Conservation (phyloP, 2,329 filamentous ascomycete genomes). For the Amauroascus verrucosus region DNA sequence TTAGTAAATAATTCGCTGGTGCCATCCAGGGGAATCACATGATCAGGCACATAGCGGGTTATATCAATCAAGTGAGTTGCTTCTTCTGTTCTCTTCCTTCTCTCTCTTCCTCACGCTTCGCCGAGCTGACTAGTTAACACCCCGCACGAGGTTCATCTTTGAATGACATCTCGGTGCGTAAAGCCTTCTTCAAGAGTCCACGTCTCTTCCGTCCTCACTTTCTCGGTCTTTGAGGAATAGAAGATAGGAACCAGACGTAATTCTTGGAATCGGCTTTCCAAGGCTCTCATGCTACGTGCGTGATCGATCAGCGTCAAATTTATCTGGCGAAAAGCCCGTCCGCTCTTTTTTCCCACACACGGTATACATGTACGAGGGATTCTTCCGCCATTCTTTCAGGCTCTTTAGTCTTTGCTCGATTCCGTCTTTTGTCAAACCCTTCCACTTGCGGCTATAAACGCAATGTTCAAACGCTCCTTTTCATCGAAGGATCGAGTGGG, state of each 20-base stretch:
- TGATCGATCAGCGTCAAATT: constrained; percentile 39
- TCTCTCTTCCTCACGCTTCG: constrained; percentile 37
- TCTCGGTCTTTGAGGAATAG: constrained; percentile 24
- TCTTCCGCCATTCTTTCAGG: constrained; percentile 31
- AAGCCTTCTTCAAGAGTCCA: constrained; percentile 22
- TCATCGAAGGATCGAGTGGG: constrained; percentile 73
- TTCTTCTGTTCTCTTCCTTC: constrained; percentile 25
- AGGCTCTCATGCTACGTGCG: constrained; percentile 47
- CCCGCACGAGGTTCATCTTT: constrained; percentile 21
- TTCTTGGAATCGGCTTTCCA: constrained; percentile 41
- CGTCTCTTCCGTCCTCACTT: constrained; percentile 23
- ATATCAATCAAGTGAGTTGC: constrained; percentile 34
- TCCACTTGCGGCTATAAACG: constrained; percentile 11
- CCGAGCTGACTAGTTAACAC: constrained; percentile 32
- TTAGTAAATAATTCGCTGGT: too few relatives aligned
- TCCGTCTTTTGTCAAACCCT: constrained; percentile 24
- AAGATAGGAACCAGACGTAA: constrained; percentile 23
- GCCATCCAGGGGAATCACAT: constrained; percentile 19
- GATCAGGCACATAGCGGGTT: constrained; percentile 15
- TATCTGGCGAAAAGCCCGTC: constrained; percentile 31
- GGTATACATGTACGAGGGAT: constrained; percentile 29
- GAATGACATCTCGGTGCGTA: constrained; percentile 40
- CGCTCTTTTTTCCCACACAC: constrained; percentile 17
- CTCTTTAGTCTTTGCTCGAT: constrained; percentile 36
- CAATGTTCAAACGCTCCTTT: constrained; percentile 91